These are phyloP conservation scores for Sclerotinia sclerotiorum DNA, from an alignment of 2,329 filamentous ascomycete genomes.

Conservation along the genomic window DNA sequence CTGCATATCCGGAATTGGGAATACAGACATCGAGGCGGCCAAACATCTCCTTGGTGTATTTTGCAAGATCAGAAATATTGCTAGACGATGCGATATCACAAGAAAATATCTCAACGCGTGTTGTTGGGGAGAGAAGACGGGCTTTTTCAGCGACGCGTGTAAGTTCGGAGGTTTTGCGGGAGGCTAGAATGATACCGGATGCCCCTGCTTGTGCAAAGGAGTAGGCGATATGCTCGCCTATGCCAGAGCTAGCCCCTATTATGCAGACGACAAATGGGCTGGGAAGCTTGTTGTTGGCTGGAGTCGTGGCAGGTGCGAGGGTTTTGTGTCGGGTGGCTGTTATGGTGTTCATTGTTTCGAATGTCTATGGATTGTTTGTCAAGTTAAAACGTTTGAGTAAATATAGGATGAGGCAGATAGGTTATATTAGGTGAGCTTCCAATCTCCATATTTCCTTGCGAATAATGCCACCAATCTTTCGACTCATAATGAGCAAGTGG, in stretches of 20 bases:
- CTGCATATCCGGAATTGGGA: slow-evolving; percentile 21
- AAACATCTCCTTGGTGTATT: background rate
- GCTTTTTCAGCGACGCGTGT: slow-evolving; percentile 8
- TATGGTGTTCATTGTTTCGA: slow-evolving; percentile 10
- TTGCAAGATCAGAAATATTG: slow-evolving; percentile 1
- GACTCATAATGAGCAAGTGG: slow-evolving; percentile 18
- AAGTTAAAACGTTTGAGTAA: background rate
- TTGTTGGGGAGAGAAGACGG: background rate
- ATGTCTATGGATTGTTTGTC: background rate
- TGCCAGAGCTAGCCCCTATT: slow-evolving; percentile 23
- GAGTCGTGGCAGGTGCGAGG: slow-evolving; percentile 8
- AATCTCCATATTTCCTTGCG: background rate
- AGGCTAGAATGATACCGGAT: slow-evolving; percentile 18
- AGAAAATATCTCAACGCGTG: background rate
- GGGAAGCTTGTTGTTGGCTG: slow-evolving; percentile 14
- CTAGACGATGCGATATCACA: slow-evolving; percentile 13
- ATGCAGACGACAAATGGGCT: slow-evolving; percentile 18
- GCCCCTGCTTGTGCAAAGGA: slow-evolving; percentile 18
- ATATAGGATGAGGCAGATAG: background rate
- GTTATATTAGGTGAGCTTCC: background rate
- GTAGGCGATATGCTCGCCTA: slow-evolving; percentile 25
- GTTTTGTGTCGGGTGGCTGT: slow-evolving; percentile 9
- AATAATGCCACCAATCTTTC: background rate
- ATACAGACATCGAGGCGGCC: slow-evolving; percentile 23
- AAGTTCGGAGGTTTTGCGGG: slow-evolving; percentile 3